Percentiles rank a stretch among this genome's conserved stretches.
Conservation (phyloP, 331 rosid genomes). For the Malus hybrid region DNA sequence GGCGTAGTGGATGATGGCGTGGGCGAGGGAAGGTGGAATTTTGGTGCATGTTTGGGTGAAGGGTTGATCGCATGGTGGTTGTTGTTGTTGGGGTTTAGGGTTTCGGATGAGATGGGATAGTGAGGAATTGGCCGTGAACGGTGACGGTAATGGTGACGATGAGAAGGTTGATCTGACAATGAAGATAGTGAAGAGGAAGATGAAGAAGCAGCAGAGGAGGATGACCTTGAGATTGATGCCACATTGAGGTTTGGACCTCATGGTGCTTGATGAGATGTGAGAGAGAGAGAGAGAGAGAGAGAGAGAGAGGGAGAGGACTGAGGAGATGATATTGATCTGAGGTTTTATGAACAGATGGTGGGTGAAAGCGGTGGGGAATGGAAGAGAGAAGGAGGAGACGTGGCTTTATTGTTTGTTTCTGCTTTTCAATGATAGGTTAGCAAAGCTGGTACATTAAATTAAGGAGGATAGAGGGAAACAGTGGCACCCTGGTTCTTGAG, state of each 20-base stretch:
- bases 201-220: constrained; percentile 22
- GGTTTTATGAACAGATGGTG: neutral
- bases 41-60: constrained; percentile 48
- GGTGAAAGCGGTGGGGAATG: neutral
- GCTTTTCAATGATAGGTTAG: neutral
- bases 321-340: neutral
- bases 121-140: constrained; percentile 8
- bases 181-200: constrained; percentile 34
- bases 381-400: neutral
- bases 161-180: constrained; percentile 39
- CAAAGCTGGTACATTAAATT: neutral
- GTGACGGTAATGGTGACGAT: neutral
- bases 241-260: constrained; percentile 58
- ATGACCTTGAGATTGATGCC: constrained; percentile 47
- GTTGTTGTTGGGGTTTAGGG: constrained; percentile 18
- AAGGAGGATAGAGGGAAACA: neutral
- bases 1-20: constrained; percentile 75
- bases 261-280: constrained; percentile 9
- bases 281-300: neutral
- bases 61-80: constrained; percentile 19
- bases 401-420: neutral
- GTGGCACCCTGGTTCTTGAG: neutral
- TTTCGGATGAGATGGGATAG: constrained; percentile 7
- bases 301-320: no score
- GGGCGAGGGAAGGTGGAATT: constrained; percentile 59